These are phyloP conservation scores for Immersiporthe knoxdaviesiana DNA, from an alignment of 2,329 filamentous ascomycete genomes.

Conservation along the genomic window DNA sequence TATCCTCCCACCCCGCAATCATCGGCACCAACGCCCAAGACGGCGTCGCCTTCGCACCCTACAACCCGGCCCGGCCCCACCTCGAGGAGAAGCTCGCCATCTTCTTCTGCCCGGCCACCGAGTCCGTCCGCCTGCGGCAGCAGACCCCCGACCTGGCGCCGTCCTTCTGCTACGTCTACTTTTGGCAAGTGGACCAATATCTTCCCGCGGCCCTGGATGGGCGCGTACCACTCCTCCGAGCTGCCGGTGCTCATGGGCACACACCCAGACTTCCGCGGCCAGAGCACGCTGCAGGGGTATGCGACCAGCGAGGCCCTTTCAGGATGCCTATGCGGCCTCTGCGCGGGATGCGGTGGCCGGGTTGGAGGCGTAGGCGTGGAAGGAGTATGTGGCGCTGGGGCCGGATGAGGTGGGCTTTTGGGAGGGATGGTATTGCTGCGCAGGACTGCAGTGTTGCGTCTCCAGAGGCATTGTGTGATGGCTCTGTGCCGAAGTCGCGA, in stretches of 20 bases:
- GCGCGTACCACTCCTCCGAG: constrained; percentile 34
- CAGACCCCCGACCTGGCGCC: constrained; percentile 16
- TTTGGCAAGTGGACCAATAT: constrained; percentile 33
- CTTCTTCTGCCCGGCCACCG: constrained; percentile 35
- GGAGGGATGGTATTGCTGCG: constrained; percentile 1
- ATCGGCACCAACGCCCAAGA: constrained; percentile 35
- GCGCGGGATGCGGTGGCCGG: background rate
- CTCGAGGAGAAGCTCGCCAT: constrained; percentile 24
- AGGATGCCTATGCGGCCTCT: constrained; percentile 20
- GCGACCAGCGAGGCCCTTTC: constrained; percentile 23
- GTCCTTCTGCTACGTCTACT: constrained; percentile 32
- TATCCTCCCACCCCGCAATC: constrained; percentile 30
- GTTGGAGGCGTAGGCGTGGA: constrained; percentile 3
- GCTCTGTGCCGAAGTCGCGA: background rate
- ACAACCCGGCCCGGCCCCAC: constrained; percentile 28
- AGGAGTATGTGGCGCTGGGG: constrained; percentile 5
- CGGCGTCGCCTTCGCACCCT: constrained; percentile 32
- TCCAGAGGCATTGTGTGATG: constrained; percentile 4
- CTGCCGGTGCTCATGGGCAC: constrained; percentile 37
- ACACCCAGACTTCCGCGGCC: constrained; percentile 29
- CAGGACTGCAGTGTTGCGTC: constrained; percentile 12
- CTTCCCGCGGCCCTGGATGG: constrained; percentile 32
- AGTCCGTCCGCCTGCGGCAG: constrained; percentile 13
- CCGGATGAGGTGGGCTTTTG: constrained; percentile 11
- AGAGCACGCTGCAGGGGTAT: constrained; percentile 15